Percentiles rank a stretch among this genome's conserved stretches.
Evolutionary conservation across 495 filamentous ascomycete species (phyloP).

Genomic region (Delitschia confertaspora): DNA sequence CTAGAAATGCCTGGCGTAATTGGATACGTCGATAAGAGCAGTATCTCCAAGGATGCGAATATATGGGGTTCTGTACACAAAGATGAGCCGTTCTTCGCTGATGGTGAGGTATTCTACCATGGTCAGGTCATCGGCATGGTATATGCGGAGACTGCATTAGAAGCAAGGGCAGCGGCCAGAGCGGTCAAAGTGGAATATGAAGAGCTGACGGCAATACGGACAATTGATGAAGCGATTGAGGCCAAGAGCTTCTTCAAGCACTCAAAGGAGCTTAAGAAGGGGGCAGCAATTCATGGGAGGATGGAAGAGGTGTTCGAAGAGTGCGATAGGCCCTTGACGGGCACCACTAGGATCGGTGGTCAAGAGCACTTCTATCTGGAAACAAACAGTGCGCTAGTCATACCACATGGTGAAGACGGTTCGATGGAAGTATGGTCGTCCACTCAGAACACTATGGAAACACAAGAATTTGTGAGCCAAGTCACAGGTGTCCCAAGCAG

Average conservation of each 20-base stretch:
- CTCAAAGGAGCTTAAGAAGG: conserved; percentile 32
- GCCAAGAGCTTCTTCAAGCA: conserved; percentile 35
- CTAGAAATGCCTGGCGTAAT: conserved; percentile 37
- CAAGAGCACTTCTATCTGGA: conserved; percentile 42
- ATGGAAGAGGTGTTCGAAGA: conserved; percentile 32
- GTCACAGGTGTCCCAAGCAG: conserved; percentile 38
- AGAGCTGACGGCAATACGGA: conserved; percentile 34
- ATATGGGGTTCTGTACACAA: conserved; percentile 34
- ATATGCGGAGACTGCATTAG: conserved; percentile 36
- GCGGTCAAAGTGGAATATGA: conserved; percentile 36
- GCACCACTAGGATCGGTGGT: conserved; percentile 36
- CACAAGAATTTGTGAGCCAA: conserved; percentile 37
- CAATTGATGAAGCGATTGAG: conserved; percentile 43
- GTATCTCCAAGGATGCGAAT: conserved; percentile 33
- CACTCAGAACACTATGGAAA: conserved; percentile 39
- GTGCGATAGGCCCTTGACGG: conserved; percentile 35
- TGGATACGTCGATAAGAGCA: conserved; percentile 37
- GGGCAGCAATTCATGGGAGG: conserved; percentile 24
- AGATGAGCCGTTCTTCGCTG: conserved; percentile 39
- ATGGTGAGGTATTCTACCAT: conserved; percentile 34
- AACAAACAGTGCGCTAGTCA: conserved; percentile 36
- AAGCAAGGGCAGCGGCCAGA: conserved; percentile 34
- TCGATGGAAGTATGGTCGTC: conserved; percentile 39
- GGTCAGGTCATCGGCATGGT: conserved; percentile 38
- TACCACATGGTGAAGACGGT: conserved; percentile 36